Percentiles rank a stretch among this genome's conserved stretches.
phyloP scores from a whole-genome alignment of 768 basidiomycete genomes.

The Termitomyces sp. region DNA sequence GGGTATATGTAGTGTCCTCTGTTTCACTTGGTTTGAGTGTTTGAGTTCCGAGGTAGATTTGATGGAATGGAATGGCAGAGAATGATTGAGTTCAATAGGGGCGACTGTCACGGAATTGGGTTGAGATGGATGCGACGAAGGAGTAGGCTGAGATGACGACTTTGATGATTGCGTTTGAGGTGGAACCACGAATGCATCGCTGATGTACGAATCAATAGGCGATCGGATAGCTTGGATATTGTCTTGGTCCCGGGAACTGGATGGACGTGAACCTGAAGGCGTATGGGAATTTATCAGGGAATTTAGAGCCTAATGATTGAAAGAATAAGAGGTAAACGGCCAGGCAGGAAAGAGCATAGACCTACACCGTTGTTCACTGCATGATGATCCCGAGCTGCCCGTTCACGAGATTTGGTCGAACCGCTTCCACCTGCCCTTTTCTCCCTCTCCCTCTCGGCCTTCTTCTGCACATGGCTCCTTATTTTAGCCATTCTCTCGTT shows the following conservation, averaged over 20 bases:
- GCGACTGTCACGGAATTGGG: constrained; percentile 39
- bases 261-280: constrained; percentile 12
- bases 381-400: constrained; percentile 31
- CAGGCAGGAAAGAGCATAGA: constrained; percentile 11
- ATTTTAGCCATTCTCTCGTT: constrained; percentile 96
- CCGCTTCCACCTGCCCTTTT: constrained; percentile 35
- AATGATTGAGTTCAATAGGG: constrained; percentile 20
- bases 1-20: constrained; percentile 37
- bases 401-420: constrained; percentile 37
- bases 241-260: constrained; percentile 16
- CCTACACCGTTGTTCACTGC: constrained; percentile 37
- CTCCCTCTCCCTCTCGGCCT: constrained; percentile 59
- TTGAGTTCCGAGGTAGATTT: constrained; percentile 12
- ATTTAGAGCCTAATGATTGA: not conserved
- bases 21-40: constrained; percentile 24
- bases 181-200: constrained; percentile 31
- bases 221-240: constrained; percentile 15
- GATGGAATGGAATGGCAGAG: constrained; percentile 14
- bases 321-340: not conserved
- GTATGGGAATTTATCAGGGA: not conserved
- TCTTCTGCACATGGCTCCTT: constrained; percentile 85
- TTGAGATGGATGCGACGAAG: constrained; percentile 17
- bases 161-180: constrained; percentile 10
- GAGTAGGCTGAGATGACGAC: constrained; percentile 15
- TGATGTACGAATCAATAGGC: constrained; percentile 26